Percentiles rank a stretch among this genome's conserved stretches.
phyloP scores from a whole-genome alignment of 2,329 filamentous ascomycete genomes.

The Passalora sequoiae region DNA sequence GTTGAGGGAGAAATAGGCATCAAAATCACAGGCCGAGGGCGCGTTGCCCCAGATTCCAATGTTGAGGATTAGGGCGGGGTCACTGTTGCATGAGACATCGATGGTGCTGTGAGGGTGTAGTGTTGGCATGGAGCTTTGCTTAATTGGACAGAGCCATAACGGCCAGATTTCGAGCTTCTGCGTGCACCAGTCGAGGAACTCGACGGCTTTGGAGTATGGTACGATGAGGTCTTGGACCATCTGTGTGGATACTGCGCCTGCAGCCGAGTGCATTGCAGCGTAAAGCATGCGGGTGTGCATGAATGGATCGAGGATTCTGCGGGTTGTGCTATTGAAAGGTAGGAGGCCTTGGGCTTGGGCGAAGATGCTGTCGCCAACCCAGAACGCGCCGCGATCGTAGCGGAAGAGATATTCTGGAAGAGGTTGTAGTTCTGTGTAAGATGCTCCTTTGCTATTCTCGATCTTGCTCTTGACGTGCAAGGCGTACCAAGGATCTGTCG shows the following conservation, averaged over 20 bases:
- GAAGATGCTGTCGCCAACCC: slow-evolving; percentile 57
- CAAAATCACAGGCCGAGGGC: slow-evolving; percentile 58
- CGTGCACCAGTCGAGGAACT: slow-evolving; percentile 50
- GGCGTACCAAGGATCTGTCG: slow-evolving; percentile 67
- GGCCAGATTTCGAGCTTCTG: slow-evolving; percentile 48
- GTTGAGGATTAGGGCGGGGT: slow-evolving; percentile 38
- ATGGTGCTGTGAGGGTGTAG: slow-evolving; percentile 3
- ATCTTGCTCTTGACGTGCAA: slow-evolving; percentile 53
- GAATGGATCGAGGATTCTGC: slow-evolving; percentile 55
- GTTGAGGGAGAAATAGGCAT: slow-evolving; percentile 53
- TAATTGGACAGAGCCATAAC: slow-evolving; percentile 54
- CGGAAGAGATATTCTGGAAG: slow-evolving; percentile 53
- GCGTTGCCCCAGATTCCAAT: slow-evolving; percentile 73
- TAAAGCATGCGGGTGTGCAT: slow-evolving; percentile 59
- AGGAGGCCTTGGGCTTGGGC: slow-evolving; percentile 49
- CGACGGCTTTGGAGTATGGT: slow-evolving; percentile 47
- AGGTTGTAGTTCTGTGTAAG: slow-evolving; percentile 34
- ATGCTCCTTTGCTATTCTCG: slow-evolving; percentile 3
- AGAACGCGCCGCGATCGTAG: slow-evolving; percentile 61
- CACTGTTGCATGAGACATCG: not conserved
- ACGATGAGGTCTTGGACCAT: slow-evolving; percentile 60
- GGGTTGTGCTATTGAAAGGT: slow-evolving; percentile 55
- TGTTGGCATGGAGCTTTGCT: not conserved
- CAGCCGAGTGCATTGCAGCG: slow-evolving; percentile 56
- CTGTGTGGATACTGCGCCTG: slow-evolving; percentile 51